Base-by-base conservation (phyloP, 1,284 basidiomycete genomes). In the Apiotrichum veenhuisii region DNA sequence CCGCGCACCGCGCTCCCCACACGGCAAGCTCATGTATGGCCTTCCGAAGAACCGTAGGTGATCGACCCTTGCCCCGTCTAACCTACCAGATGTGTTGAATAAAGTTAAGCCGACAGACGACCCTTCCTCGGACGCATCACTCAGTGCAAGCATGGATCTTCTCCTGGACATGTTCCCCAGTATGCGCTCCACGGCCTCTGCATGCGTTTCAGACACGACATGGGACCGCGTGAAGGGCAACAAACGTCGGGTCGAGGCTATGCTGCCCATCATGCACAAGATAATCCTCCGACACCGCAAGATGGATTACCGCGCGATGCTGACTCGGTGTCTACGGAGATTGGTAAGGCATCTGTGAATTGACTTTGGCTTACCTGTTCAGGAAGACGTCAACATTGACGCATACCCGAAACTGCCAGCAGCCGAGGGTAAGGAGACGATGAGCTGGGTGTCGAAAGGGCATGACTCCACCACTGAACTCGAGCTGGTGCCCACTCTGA, bases 71-170 rank as follows among this genome's bases (percentile, higher is more conserved):
- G 38, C 8, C 3, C 3, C n/a, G 18, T n/a, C 38, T 60, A 14
- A 54, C 34, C 25, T 8, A n/a, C 0, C 57, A 78, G 75, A 77
- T 40, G 63, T 71, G 27, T 61, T 77, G 22, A 72, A 73, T 52
- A 62, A 57, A 34, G 23, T 18, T 15, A 18, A 5, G 1, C 20
- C 22, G 11, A 26, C 23, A 4, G 44, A 25, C 12, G 49, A 41
- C 22, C 26, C 27, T 30, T 15, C 20, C 42, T 34, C 45, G n/a
- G n/a, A 22, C 84, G 30, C 36, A 17, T 47, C 50, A 17, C 25
- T 51, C 50, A 36, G 34, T 15, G 38, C 44, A 17, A 57, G 59
- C 50, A 43, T 52, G 22, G 48, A 38, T 5, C 26, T 61, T 11
- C 27, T 61, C 15, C 23, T 27, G 30, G 52, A 30, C 33, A 48